These are phyloP conservation scores for Fennellomyces sp. DNA, from an alignment of 371 early-diverging fungal species.

Conservation along the genomic window DNA sequence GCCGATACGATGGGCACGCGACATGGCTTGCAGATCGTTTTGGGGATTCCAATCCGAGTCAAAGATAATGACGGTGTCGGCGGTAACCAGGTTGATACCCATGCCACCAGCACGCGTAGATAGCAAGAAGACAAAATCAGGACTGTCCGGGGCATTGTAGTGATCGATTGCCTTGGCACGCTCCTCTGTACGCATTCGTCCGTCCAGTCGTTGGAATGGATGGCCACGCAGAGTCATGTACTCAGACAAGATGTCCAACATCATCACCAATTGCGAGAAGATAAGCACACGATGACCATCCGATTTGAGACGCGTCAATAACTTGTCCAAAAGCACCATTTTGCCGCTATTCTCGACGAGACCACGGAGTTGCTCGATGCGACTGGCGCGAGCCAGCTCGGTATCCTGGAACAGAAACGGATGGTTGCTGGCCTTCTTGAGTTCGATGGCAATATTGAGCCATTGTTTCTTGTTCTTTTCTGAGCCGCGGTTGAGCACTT, in stretches of 20 bases:
- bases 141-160: slow-evolving; percentile 95
- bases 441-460: slow-evolving; percentile 95
- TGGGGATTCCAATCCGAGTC: slow-evolving; percentile 99
- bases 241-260: slow-evolving; percentile 94
- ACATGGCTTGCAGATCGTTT: slow-evolving; percentile 99
- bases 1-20: slow-evolving; percentile 99
- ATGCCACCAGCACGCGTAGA: slow-evolving; percentile 99
- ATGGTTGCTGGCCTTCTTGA: slow-evolving; percentile 99
- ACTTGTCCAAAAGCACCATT: slow-evolving; percentile 93
- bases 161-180: slow-evolving; percentile 97
- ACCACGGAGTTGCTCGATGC: slow-evolving; percentile 78
- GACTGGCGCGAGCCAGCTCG: slow-evolving; percentile 67
- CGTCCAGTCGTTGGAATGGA: slow-evolving; percentile 96
- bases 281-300: slow-evolving; percentile 95
- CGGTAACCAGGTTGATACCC: slow-evolving; percentile 98
- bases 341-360: slow-evolving; percentile 92
- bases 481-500: slow-evolving; percentile 80
- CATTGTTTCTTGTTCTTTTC: slow-evolving; percentile 87
- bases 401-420: slow-evolving; percentile 96
- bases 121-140: slow-evolving; percentile 97
- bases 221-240: slow-evolving; percentile 86
- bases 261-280: slow-evolving; percentile 95
- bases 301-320: slow-evolving; percentile 81
- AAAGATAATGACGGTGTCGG: slow-evolving; percentile 99
- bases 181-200: slow-evolving; percentile 89